Conservation (phyloP, 129 eudicot genomes). For the Centaurea solstitialis region DNA sequence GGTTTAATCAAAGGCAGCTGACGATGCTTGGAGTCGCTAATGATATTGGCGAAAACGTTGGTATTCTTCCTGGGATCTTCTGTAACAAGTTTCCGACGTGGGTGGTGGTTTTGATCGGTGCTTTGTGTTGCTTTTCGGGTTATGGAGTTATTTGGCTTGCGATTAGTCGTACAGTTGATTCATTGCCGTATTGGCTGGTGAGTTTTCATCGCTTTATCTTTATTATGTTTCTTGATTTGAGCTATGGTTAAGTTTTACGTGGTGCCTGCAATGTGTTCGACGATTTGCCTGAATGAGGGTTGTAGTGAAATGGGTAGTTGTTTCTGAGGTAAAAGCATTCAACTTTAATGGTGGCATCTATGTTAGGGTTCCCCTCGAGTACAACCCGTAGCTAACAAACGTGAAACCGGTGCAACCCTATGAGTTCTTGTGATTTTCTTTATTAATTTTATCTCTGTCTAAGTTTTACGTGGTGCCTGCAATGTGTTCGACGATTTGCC, state of each 20-base stretch:
- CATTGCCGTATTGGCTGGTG: conserved; percentile 62
- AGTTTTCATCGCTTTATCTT: background rate
- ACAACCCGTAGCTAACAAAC: too few species aligned
- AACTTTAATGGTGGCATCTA: background rate
- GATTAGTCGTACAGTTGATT: conserved; percentile 35
- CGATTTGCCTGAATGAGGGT: background rate
- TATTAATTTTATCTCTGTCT: too few species aligned
- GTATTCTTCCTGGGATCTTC: conserved; percentile 49
- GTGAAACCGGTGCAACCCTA: too few species aligned
- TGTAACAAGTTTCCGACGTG: conserved; percentile 60
- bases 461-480: background rate
- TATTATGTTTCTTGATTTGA: too few species aligned
- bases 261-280: background rate
- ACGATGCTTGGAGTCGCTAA: conserved; percentile 68
- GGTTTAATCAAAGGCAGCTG: conserved; percentile 57
- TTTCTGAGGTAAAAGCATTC: background rate
- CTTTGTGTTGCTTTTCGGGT: conserved; percentile 49
- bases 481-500: background rate
- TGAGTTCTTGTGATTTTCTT: too few species aligned
- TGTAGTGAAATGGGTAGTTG: background rate
- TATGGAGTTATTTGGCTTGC: conserved; percentile 75
- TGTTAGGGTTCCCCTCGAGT: too few species aligned
- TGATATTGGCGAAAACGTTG: conserved; percentile 67
- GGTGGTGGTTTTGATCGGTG: conserved; percentile 51
- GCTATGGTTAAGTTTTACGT: background rate